These are phyloP conservation scores for Typha latifolia DNA, from an alignment of 176 grass and related monocot species.

Conservation along the genomic window DNA sequence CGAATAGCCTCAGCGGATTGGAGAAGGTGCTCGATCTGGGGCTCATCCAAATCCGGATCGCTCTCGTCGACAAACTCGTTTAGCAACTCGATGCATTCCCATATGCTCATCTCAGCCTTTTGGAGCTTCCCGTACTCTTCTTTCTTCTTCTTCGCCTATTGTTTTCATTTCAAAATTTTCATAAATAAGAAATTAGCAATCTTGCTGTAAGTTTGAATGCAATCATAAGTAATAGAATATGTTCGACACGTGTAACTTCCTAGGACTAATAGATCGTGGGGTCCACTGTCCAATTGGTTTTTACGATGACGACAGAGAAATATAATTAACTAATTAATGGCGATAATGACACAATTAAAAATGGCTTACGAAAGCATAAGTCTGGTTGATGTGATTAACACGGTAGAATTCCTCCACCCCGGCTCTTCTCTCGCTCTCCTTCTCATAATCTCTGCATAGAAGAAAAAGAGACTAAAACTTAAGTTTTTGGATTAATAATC, in stretches of 20 bases:
- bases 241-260: too few relatives aligned
- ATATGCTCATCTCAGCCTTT: conserved; percentile 68
- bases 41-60: conserved; percentile 90
- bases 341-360: not conserved
- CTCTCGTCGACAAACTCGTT: conserved; percentile 88
- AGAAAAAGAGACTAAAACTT: not conserved
- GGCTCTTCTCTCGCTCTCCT: conserved; percentile 25
- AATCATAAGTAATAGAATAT: too few relatives aligned
- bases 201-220: too few relatives aligned
- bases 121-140: conserved; percentile 36
- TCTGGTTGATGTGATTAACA: conserved; percentile 30
- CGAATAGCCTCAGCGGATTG: conserved; percentile 94
- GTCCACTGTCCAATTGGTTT: too few relatives aligned
- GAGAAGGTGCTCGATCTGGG: conserved; percentile 94
- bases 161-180: not conserved
- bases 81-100: conserved; percentile 78
- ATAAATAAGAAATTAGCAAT: not conserved
- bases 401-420: conserved; percentile 24
- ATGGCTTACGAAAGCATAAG: conserved; percentile 21
- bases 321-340: not conserved
- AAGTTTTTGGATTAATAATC: not conserved
- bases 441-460: conserved; percentile 22
- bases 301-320: not conserved
- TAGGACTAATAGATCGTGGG: too few relatives aligned
- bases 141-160: conserved; percentile 26